A percentile compares a stretch with the other conserved stretches of the same genome.
phyloP scores from a whole-genome alignment of 352 stramenopile species.

The Phytophthora hibernalis region DNA sequence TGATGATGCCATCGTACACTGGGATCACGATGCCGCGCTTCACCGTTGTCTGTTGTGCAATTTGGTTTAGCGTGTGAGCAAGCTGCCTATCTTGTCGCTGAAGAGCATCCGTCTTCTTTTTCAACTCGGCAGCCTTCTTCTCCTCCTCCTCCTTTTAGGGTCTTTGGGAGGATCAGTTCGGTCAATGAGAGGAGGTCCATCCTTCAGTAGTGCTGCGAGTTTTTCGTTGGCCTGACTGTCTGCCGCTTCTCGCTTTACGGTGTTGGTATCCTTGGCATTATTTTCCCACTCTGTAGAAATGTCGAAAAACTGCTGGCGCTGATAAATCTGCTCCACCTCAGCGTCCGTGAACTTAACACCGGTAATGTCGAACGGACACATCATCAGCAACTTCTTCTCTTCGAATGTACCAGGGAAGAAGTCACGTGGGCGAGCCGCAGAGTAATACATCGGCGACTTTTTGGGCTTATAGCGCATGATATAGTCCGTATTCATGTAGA shows the following conservation, averaged over 20 bases:
- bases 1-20: conserved; percentile 52
- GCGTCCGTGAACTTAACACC: conserved; percentile 34
- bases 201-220: conserved; percentile 17
- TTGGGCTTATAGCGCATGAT: conserved; percentile 49
- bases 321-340: conserved; percentile 44
- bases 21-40: conserved; percentile 61
- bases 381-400: conserved; percentile 38
- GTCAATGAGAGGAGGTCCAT: conserved; percentile 24
- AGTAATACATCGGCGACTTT: conserved; percentile 43
- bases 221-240: conserved; percentile 36
- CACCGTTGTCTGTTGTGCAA: conserved; percentile 31
- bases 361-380: conserved; percentile 54
- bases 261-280: conserved; percentile 22
- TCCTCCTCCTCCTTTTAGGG: conserved; percentile 18
- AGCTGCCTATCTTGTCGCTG: conserved; percentile 37
- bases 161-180: conserved; percentile 26
- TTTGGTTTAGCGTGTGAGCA: conserved; percentile 40
- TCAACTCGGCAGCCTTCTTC: conserved; percentile 21
- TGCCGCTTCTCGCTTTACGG: conserved; percentile 26
- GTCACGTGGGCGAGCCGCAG: conserved; percentile 38
- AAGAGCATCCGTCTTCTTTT: conserved; percentile 26
- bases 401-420: conserved; percentile 53
- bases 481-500: conserved; percentile 68
- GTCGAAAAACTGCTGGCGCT: conserved; percentile 43
- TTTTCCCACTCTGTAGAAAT: conserved; percentile 38